A percentile compares a stretch with the other conserved stretches of the same genome.
phyloP scores from a whole-genome alignment of 352 stramenopile species.

The Pythium brassicae region DNA sequence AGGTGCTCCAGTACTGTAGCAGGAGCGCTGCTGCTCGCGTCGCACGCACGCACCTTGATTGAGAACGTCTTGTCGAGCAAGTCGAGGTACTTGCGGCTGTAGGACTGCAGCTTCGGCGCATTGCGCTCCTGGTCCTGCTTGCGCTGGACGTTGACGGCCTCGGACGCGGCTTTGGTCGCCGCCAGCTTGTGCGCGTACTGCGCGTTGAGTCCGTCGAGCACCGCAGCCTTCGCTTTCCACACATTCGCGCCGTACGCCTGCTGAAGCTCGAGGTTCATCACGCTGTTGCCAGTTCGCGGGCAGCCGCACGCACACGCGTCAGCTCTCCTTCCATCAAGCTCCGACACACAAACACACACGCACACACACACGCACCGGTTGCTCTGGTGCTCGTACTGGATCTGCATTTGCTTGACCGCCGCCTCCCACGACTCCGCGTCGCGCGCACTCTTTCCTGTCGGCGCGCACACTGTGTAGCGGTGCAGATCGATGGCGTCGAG shows the following conservation, averaged over 20 bases:
- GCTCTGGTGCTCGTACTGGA: constrained; percentile 55
- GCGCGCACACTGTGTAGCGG: constrained; percentile 53
- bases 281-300: constrained; percentile 19
- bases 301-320: too few species aligned
- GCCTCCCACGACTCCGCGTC: constrained; percentile 50
- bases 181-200: constrained; percentile 43
- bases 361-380: constrained; percentile 30
- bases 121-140: constrained; percentile 75
- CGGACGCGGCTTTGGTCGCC: constrained; percentile 28
- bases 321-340: not conserved
- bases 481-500: constrained; percentile 73
- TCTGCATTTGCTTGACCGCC: constrained; percentile 42
- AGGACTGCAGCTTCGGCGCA: constrained; percentile 46
- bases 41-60: constrained; percentile 35
- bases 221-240: constrained; percentile 49
- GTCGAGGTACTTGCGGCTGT: constrained; percentile 51
- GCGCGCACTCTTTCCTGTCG: constrained; percentile 29
- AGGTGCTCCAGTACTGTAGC: too few species aligned
- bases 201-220: constrained; percentile 64
- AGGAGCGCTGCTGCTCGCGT: too few species aligned
- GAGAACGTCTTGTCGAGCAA: constrained; percentile 61
- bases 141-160: constrained; percentile 54
- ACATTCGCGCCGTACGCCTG: constrained; percentile 69
- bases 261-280: constrained; percentile 72
- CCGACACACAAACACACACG: constrained; percentile 9